phyloP scores from a whole-genome alignment of 2,329 filamentous ascomycete species.

The Aspergillus nomiae region DNA sequence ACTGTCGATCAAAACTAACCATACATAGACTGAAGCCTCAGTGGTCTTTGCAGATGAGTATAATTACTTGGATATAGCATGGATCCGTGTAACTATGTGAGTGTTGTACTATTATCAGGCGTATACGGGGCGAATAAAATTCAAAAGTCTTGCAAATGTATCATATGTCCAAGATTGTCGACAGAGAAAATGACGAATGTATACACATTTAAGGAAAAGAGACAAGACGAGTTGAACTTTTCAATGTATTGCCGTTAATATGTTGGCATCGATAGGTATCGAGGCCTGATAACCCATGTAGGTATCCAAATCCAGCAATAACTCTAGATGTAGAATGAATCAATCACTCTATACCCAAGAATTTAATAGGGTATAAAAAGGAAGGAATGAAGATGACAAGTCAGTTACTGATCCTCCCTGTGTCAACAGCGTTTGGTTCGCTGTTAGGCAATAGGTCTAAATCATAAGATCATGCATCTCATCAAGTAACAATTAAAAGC shows the following conservation, averaged over 20 bases:
- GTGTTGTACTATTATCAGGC: background rate
- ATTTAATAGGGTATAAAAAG: background rate
- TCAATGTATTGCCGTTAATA: background rate
- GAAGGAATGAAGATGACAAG: constrained; percentile 10
- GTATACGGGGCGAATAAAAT: background rate
- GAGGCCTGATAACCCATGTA: background rate
- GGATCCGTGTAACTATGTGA: background rate
- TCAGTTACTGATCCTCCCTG: constrained; percentile 1
- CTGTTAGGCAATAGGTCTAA: constrained; percentile 3
- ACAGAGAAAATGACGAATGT: background rate
- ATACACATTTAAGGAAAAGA: background rate
- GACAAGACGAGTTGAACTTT: background rate
- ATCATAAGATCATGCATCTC: constrained; percentile 23
- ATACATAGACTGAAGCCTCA: background rate
- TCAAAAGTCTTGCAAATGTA: background rate
- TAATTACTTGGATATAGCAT: background rate
- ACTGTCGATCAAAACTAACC: background rate
- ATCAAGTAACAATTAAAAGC: constrained; percentile 14
- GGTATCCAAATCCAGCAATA: background rate
- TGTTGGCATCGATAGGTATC: background rate
- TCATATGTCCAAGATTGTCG: background rate
- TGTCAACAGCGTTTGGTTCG: background rate
- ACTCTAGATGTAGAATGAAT: constrained; percentile 1
- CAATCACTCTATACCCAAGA: background rate
- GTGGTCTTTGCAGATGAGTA: background rate